Evolutionary conservation across 2,329 filamentous ascomycete genomes (phyloP), one percentile per base, ranked within the genome.

Genomic region (Verticillium dahliae): DNA sequence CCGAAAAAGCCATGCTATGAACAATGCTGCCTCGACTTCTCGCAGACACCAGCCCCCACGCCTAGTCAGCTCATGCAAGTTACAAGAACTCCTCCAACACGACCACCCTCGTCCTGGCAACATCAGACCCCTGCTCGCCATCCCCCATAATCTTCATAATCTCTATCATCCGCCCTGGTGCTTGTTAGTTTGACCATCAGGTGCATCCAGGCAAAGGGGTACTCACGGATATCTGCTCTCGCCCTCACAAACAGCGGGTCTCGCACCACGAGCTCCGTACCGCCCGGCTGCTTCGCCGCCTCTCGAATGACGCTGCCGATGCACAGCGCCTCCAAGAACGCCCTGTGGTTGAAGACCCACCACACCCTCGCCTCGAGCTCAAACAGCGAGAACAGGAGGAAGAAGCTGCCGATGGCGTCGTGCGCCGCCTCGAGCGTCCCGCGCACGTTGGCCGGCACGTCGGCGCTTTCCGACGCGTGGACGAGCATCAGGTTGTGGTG

Each of bases 271-370:
- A 76, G 67, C 37, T 85, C 83, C 39, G 73, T 73, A 2, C 78
- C 80, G 0, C 74, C 75, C 10, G 76, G 75, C 63, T 83, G 79
- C 45, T 75, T 77, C 3, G 73, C 69, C 22, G 79, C 77, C 70
- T 87, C 83, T 50, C 80, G 76, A 62, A 89, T 71, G 31, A 87
- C 80, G 64, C 81, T 82, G 27, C 85, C 84, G 57, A 90, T 90
- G 74, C 85, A 90, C 69, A 88, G 72, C 37, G 88, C 88, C 76
- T 93, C 90, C 59, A 93, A 80, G 69, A 93, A 93, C 0, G 90
- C 90, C 1, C 90, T 80, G 70, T 93, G 90, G 71, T 92, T 90
- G 67, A 92, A 91, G 0, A 91, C 89, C 90, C 90, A 94, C 90
- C 90, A 93, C 1, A 92, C 90, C 14, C 87, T 82, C 1, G 89